Conservation (phyloP, 106 monocot genomes). For the Acorus gramineus region DNA sequence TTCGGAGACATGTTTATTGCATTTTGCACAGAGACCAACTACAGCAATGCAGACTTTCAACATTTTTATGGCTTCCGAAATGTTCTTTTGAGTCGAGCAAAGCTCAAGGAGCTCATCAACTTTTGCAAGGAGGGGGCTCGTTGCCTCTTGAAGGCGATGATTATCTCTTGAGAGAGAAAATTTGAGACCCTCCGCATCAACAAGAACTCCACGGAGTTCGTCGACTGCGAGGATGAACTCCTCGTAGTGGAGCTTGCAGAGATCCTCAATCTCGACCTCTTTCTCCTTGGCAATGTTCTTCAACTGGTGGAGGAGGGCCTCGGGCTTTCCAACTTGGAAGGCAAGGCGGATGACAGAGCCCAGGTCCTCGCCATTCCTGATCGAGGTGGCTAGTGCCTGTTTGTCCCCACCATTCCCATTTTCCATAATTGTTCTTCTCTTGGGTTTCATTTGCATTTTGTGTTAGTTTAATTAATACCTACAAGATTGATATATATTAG, state of each 20-base stretch:
- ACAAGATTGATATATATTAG: too few species aligned
- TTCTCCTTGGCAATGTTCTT: slow-evolving; percentile 10
- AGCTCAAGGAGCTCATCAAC: slow-evolving; percentile 20
- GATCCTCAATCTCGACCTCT: slow-evolving; percentile 19
- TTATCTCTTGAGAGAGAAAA: slow-evolving; percentile 7
- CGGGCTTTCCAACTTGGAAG: slow-evolving; percentile 12
- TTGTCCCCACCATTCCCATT: slow-evolving; percentile 7
- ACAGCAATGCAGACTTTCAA: slow-evolving; percentile 11
- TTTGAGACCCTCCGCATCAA: slow-evolving; percentile 17
- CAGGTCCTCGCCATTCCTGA: slow-evolving; percentile 14
- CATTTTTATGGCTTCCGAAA: slow-evolving; percentile 5
- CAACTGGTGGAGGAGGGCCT: slow-evolving; percentile 15
- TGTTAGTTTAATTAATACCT: too few species aligned
- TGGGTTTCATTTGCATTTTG: slow-evolving; percentile 3
- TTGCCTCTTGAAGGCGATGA: slow-evolving; percentile 12
- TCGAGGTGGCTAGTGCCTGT: not conserved
- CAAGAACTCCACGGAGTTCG: slow-evolving; percentile 15
- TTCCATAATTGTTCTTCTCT: slow-evolving; percentile 4
- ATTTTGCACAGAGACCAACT: slow-evolving; percentile 13
- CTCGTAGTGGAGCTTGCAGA: slow-evolving; percentile 22
- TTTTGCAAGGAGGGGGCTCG: slow-evolving; percentile 10
- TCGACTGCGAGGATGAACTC: slow-evolving; percentile 22
- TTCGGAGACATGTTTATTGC: slow-evolving; percentile 8
- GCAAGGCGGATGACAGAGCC: slow-evolving; percentile 9
- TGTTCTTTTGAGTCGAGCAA: slow-evolving; percentile 14